Evolutionary conservation across 2,329 filamentous ascomycete species (phyloP).

Genomic region (Trichothecium sympodiale): DNA sequence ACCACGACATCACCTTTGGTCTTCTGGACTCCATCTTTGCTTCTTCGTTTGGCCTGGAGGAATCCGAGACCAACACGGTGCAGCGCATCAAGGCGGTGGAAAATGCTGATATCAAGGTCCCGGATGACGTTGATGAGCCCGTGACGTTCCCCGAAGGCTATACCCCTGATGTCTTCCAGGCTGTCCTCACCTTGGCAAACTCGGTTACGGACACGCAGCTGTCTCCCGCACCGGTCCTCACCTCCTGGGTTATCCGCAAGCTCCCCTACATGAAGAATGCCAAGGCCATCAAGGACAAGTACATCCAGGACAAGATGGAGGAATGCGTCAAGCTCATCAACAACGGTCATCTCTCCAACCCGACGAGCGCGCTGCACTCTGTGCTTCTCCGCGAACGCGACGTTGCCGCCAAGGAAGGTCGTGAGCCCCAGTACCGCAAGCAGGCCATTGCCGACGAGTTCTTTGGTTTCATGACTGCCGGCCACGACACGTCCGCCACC

Average conservation of each 20-base stretch:
- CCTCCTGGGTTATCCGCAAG: slow-evolving; percentile 16
- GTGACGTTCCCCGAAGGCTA: slow-evolving; percentile 12
- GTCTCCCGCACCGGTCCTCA: slow-evolving; percentile 15
- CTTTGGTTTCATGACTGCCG: slow-evolving; percentile 18
- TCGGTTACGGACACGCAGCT: slow-evolving; percentile 16
- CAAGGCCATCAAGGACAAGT: slow-evolving; percentile 16
- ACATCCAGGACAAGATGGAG: slow-evolving; percentile 14
- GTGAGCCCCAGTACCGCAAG: slow-evolving; percentile 15
- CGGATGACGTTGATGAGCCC: slow-evolving; percentile 9
- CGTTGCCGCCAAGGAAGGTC: slow-evolving; percentile 15
- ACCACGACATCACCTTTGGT: slow-evolving; percentile 16
- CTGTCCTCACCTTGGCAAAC: slow-evolving; percentile 15
- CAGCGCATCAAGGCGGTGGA: slow-evolving; percentile 11
- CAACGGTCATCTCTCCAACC: slow-evolving; percentile 6
- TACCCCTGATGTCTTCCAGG: slow-evolving; percentile 12
- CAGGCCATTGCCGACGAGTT: slow-evolving; percentile 16
- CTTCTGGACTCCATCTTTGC: slow-evolving; percentile 18
- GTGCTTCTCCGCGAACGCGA: slow-evolving; percentile 19
- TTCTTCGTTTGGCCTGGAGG: slow-evolving; percentile 15
- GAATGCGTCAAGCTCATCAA: slow-evolving; percentile 11
- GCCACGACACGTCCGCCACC: slow-evolving; percentile 19
- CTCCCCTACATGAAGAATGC: slow-evolving; percentile 17
- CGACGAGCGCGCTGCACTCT: slow-evolving; percentile 17
- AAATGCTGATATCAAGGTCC: not conserved
- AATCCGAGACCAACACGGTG: slow-evolving; percentile 12